These are phyloP conservation scores for Chaetomium strumarium DNA, from an alignment of 2,329 filamentous ascomycete species.

Conservation along the genomic window DNA sequence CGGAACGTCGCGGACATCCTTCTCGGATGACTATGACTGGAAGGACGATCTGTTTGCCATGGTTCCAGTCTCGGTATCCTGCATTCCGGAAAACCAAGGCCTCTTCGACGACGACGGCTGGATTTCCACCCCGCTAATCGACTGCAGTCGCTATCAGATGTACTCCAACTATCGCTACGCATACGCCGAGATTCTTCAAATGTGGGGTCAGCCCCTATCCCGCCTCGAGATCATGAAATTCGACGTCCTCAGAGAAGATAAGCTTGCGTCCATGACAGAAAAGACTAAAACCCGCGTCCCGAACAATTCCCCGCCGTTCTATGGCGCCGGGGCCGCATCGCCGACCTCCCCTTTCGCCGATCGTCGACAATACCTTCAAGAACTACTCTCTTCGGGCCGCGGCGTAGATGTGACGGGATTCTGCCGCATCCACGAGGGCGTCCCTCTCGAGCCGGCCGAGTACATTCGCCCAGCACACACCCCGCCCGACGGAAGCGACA, in stretches of 20 bases:
- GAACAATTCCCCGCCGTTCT: slow-evolving; percentile 32
- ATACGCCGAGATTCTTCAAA: slow-evolving; percentile 63
- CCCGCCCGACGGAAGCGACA: background rate
- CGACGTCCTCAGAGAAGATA: slow-evolving; percentile 52
- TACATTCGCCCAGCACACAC: slow-evolving; percentile 35
- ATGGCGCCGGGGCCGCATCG: slow-evolving; percentile 33
- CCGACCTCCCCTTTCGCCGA: slow-evolving; percentile 46
- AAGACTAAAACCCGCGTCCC: slow-evolving; percentile 31
- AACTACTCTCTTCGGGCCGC: slow-evolving; percentile 45
- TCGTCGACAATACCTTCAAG: slow-evolving; percentile 45
- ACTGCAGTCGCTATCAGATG: slow-evolving; percentile 41
- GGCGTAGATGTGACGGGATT: slow-evolving; percentile 59
- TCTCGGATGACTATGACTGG: slow-evolving; percentile 49
- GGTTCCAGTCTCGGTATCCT: slow-evolving; percentile 46
- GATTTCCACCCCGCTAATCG: slow-evolving; percentile 53
- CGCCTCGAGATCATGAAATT: slow-evolving; percentile 65
- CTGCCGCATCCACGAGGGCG: slow-evolving; percentile 58
- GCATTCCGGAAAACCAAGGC: slow-evolving; percentile 56
- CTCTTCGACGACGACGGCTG: slow-evolving; percentile 65
- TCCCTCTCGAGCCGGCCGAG: slow-evolving; percentile 53
- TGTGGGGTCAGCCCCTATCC: slow-evolving; percentile 58
- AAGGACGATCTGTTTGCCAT: slow-evolving; percentile 42
- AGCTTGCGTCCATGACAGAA: slow-evolving; percentile 10
- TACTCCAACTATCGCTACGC: slow-evolving; percentile 58
- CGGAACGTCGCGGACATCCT: slow-evolving; percentile 43